Percentiles rank a stretch among this genome's conserved stretches.
phyloP scores from a whole-genome alignment of 2,329 filamentous ascomycete species.

The Alternaria sp. region DNA sequence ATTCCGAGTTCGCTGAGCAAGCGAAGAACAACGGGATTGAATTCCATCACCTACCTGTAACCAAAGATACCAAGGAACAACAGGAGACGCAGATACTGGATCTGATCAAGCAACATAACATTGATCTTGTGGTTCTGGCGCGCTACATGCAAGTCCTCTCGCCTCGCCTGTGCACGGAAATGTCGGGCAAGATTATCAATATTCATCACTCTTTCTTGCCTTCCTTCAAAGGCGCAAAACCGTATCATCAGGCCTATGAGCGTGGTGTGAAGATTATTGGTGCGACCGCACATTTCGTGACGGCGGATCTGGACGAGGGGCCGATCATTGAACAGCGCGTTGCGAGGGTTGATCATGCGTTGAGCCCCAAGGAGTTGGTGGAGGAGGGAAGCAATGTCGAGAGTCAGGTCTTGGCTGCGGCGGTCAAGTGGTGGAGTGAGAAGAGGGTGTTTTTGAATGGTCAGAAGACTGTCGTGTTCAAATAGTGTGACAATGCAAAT shows the following conservation, averaged over 20 bases:
- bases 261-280: conserved; percentile 89
- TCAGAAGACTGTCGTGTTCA: conserved; percentile 81
- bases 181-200: conserved; percentile 90
- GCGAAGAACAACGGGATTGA: conserved; percentile 77
- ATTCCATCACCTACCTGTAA: conserved; percentile 83
- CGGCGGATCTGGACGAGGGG: conserved; percentile 83
- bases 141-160: conserved; percentile 90
- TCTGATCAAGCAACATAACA: conserved; percentile 71
- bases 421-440: conserved; percentile 86
- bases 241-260: conserved; percentile 87
- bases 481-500: conserved; percentile 40
- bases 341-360: conserved; percentile 76
- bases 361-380: conserved; percentile 78
- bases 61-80: conserved; percentile 75
- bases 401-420: conserved; percentile 80
- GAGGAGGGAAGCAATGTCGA: conserved; percentile 85
- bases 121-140: conserved; percentile 82
- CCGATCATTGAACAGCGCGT: conserved; percentile 89
- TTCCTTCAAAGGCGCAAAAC: conserved; percentile 86
- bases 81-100: conserved; percentile 77
- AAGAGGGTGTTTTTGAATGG: conserved; percentile 79
- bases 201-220: conserved; percentile 90
- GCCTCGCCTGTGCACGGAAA: conserved; percentile 75
- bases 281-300: conserved; percentile 86
- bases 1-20: conserved; percentile 74